phyloP scores from a whole-genome alignment of 371 early-diverging fungal species.

The Dichotomocladium elegans region DNA sequence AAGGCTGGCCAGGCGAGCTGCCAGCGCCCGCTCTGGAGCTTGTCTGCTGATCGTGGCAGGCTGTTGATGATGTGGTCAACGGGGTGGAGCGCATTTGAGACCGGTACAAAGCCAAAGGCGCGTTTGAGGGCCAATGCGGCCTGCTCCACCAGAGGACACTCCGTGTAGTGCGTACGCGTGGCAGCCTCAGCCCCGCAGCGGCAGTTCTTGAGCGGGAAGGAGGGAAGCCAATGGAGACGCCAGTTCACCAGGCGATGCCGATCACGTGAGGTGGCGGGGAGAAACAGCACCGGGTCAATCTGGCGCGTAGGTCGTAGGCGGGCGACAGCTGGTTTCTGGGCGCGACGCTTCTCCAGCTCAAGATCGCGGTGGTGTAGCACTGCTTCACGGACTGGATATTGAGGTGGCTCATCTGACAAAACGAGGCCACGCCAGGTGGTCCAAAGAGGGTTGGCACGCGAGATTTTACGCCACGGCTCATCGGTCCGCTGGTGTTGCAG shows the following conservation, averaged over 20 bases:
- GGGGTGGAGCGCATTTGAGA: not conserved
- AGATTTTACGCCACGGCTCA: no score
- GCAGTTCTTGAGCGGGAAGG: not conserved
- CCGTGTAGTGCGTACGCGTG: not conserved
- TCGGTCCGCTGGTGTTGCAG: no score
- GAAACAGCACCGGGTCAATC: not conserved
- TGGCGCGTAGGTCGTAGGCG: not conserved
- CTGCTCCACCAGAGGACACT: not conserved
- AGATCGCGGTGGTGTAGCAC: not conserved
- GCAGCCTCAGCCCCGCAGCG: not conserved
- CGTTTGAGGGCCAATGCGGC: not conserved
- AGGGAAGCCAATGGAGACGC: constrained; percentile 3
- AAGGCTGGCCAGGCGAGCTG: not conserved
- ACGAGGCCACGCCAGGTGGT: not conserved
- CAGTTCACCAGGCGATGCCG: constrained; percentile 4
- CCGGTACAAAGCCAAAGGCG: not conserved
- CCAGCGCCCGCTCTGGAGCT: not conserved
- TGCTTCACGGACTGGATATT: not conserved
- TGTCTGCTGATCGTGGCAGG: not conserved
- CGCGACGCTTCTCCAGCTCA: not conserved
- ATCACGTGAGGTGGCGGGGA: not conserved
- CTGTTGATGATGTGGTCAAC: not conserved
- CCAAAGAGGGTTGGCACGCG: not conserved
- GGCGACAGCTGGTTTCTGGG: not conserved
- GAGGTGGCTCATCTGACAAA: not conserved